Evolutionary conservation across 2,329 filamentous ascomycete genomes (phyloP).

Genomic region (Alternaria hordeiaustralica): DNA sequence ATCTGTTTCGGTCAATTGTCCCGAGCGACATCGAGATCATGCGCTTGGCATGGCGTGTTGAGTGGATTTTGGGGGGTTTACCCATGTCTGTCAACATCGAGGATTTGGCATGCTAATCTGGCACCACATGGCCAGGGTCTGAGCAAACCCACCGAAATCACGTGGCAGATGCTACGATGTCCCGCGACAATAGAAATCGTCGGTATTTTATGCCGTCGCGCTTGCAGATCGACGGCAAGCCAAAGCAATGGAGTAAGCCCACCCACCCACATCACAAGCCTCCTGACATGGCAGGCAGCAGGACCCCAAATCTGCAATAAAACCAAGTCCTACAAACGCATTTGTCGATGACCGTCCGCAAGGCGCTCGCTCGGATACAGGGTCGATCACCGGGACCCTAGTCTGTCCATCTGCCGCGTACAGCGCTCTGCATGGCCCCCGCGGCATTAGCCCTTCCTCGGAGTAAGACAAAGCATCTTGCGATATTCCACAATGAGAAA

Average conservation of each 20-base stretch:
- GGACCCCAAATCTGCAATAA: neutral
- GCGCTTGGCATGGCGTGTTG: neutral
- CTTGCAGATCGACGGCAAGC: neutral
- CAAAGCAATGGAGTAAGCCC: neutral
- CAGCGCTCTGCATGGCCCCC: neutral
- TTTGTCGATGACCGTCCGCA: neutral
- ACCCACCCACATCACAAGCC: slow-evolving; percentile 1
- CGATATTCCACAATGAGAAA: neutral
- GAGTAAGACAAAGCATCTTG: neutral
- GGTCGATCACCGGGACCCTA: neutral
- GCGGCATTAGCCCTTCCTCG: neutral
- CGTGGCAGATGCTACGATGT: neutral
- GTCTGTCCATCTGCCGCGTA: neutral
- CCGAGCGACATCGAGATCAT: slow-evolving; percentile 5
- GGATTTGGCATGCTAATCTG: slow-evolving; percentile 8
- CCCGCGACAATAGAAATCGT: neutral
- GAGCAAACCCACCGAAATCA: neutral
- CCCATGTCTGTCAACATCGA: neutral
- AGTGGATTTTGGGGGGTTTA: slow-evolving; percentile 3
- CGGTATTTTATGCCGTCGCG: neutral
- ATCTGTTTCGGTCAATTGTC: neutral
- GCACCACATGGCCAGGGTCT: neutral
- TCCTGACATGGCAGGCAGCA: neutral
- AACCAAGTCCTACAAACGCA: neutral
- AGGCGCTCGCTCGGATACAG: neutral